Evolutionary conservation across 176 grass and related monocot species (phyloP), one percentile per base, ranked within the genome.

Genomic region (Zea mays): DNA sequence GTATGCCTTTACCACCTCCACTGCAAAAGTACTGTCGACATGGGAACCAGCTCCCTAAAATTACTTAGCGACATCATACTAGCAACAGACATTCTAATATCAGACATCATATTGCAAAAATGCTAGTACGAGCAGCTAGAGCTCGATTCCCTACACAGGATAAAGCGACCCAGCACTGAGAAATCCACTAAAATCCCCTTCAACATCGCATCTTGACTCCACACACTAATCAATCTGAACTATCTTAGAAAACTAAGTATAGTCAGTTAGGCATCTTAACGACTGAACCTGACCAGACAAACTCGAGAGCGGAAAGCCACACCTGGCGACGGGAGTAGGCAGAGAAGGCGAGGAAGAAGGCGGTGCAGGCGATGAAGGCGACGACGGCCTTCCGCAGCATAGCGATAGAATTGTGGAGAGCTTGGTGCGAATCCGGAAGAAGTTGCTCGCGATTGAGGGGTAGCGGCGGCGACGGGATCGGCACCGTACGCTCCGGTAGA

Each of bases 321-420:
- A 91, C 89, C 81, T 87, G 43, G 62, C 75, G 82, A 45, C 78
- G 85, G 61, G 64, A 78, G 85, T 84, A 84, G n/a, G 73, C 71
- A 67, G 81, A 55, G 85, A 91, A 82, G 55, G 78, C 78, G 68
- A 91, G n/a, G 69, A 78, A 85, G n/a, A 87, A 54, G 12, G 74
- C 72, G 77, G 69, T 62, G 68, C 56, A 81, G 68, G 64, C 89
- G 67, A 87, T 17, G 77, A 91, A 81, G 60, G 73, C 77, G 73
- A 79, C 16, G 73, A 38, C 19, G 72, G 64, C 81, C 78, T 82
- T 91, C 62, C 63, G 81, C 73, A 91, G 81, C 89, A 91, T 91
- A 55, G 39, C 77, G 60, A 55, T 21, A 61, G 17, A 64, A 64
- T 48, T 27, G 44, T 11, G 8, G 76, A 71, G 4, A n/a, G 43